These are phyloP conservation scores for Aspergillus amoenus DNA, from an alignment of 2,329 filamentous ascomycete species.

Conservation along the genomic window DNA sequence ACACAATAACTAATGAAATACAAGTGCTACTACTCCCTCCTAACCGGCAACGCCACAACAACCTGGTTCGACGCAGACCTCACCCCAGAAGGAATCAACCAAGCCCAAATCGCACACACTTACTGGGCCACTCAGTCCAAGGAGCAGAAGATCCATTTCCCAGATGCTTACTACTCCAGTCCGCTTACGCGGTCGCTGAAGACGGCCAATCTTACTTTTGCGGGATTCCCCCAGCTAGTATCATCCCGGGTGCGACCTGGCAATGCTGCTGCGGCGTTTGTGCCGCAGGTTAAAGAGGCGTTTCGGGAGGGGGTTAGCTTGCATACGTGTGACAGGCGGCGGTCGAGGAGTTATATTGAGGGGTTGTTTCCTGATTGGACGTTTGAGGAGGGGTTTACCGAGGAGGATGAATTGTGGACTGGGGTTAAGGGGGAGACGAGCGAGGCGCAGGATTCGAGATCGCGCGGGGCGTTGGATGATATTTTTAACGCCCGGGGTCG, in stretches of 20 bases:
- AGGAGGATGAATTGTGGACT: constrained; percentile 56
- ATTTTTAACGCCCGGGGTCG: constrained; percentile 39
- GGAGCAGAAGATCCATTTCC: constrained; percentile 50
- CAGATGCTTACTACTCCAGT: constrained; percentile 55
- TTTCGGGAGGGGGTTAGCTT: constrained; percentile 59
- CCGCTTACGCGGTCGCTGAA: constrained; percentile 57
- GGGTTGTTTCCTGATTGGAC: constrained; percentile 48
- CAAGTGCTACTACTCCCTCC: constrained; percentile 59
- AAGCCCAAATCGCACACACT: constrained; percentile 47
- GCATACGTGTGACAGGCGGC: constrained; percentile 61
- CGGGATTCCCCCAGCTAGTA: constrained; percentile 31
- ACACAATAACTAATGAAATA: constrained; percentile 17
- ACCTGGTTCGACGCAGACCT: constrained; percentile 60
- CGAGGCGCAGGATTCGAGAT: constrained; percentile 48
- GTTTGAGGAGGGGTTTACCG: constrained; percentile 54
- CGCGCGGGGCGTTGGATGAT: constrained; percentile 48
- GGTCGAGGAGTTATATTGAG: constrained; percentile 48
- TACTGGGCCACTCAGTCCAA: constrained; percentile 52
- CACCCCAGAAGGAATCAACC: constrained; percentile 50
- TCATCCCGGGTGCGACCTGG: constrained; percentile 45
- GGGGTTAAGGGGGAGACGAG: constrained; percentile 49
- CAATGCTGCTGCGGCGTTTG: constrained; percentile 41
- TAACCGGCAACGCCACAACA: constrained; percentile 54
- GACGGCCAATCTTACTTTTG: constrained; percentile 57
- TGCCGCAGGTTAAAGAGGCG: constrained; percentile 56